Percentiles rank a stretch among this genome's conserved stretches.
Evolutionary conservation across 768 basidiomycete genomes (phyloP).

Genomic region (Suillus placidus): DNA sequence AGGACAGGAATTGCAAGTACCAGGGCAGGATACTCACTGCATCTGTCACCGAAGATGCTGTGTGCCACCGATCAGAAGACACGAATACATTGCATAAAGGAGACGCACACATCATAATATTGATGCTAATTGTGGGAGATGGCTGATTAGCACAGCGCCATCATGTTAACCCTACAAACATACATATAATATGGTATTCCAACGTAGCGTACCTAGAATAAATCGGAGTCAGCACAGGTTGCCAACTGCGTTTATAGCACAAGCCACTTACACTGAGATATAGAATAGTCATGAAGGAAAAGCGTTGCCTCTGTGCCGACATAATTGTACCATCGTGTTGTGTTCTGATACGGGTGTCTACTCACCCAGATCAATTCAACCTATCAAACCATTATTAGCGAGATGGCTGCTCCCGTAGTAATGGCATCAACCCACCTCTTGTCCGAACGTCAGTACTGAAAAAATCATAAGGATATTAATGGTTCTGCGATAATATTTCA

Average conservation of each 20-base stretch:
- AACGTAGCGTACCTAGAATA: not conserved
- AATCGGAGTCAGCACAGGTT: not conserved
- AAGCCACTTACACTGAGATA: not conserved
- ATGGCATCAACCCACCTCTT: not conserved
- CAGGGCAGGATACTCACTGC: not conserved
- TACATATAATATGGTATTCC: slow-evolving; percentile 1
- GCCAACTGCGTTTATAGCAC: no score
- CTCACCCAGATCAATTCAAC: slow-evolving; percentile 1
- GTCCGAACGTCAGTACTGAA: not conserved
- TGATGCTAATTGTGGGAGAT: not conserved
- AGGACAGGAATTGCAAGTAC: not conserved
- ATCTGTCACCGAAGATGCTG: slow-evolving; percentile 1
- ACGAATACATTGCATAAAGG: not conserved
- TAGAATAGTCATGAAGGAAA: not conserved
- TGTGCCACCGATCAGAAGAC: not conserved
- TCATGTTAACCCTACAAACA: not conserved
- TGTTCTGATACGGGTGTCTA: not conserved
- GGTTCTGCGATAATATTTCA: not conserved
- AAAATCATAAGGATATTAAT: not conserved
- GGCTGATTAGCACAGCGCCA: not conserved
- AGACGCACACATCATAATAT: not conserved
- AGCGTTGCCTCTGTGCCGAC: not conserved
- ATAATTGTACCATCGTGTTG: not conserved
- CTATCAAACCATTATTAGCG: not conserved
- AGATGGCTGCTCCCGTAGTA: not conserved